Conservation (phyloP, 805 yeast species). For the Candida bentonensis region DNA sequence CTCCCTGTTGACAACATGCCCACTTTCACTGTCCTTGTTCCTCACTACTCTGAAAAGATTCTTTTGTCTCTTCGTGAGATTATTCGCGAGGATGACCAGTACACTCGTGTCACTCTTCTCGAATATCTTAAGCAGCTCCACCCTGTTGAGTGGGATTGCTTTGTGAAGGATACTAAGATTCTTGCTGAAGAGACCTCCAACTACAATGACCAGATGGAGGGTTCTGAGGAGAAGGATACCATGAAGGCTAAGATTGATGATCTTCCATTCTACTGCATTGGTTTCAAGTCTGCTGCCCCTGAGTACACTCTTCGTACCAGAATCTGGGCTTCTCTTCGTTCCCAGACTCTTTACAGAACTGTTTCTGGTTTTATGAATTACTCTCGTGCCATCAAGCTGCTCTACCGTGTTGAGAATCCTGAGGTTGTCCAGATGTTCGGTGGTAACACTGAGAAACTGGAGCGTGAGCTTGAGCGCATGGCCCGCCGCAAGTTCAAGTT, state of each 20-base stretch:
- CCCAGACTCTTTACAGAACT: slow-evolving; percentile 93
- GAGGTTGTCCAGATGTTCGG: slow-evolving; percentile 96
- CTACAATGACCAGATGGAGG: slow-evolving; percentile 37
- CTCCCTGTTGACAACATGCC: slow-evolving; percentile 99
- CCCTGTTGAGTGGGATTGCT: slow-evolving; percentile 96
- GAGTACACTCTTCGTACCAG: slow-evolving; percentile 92
- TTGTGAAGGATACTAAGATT: slow-evolving; percentile 90
- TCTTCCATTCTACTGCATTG: slow-evolving; percentile 87
- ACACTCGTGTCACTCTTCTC: slow-evolving; percentile 82
- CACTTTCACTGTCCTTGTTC: slow-evolving; percentile 90
- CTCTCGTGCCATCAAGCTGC: slow-evolving; percentile 85
- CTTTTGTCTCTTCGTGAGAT: slow-evolving; percentile 87
- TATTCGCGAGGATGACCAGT: slow-evolving; percentile 93
- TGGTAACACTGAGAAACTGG: slow-evolving; percentile 93
- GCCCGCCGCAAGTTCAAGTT: slow-evolving; percentile 69
- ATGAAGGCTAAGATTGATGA: slow-evolving; percentile 82
- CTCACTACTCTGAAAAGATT: slow-evolving; percentile 93
- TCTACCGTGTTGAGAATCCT: slow-evolving; percentile 90
- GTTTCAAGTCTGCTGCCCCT: slow-evolving; percentile 95
- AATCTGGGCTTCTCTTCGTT: slow-evolving; percentile 96
- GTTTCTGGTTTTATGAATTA: slow-evolving; percentile 98
- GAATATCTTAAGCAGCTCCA: slow-evolving; percentile 92
- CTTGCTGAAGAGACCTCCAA: slow-evolving; percentile 90
- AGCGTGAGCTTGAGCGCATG: slow-evolving; percentile 81
- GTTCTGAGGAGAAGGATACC: slow-evolving; percentile 44